phyloP scores from a whole-genome alignment of 2,329 filamentous ascomycete species.

The Stemphylium vesicarium region DNA sequence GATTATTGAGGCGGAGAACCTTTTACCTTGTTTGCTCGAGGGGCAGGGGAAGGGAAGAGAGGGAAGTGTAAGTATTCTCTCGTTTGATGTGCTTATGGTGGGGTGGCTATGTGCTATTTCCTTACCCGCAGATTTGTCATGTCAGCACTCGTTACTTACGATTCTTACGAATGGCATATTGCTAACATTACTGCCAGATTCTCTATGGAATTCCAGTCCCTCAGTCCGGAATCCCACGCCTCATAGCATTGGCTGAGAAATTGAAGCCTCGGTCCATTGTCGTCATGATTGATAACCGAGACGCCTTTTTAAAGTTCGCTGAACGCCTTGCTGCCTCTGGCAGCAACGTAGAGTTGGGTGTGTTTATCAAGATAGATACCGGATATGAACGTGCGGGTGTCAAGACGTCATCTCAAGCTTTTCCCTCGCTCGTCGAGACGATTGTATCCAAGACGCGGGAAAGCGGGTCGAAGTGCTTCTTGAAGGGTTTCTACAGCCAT shows the following conservation, averaged over 20 bases:
- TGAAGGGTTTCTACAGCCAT: slow-evolving; percentile 75
- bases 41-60: slow-evolving; percentile 61
- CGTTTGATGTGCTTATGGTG: not conserved
- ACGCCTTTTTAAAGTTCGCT: slow-evolving; percentile 54
- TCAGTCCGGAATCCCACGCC: slow-evolving; percentile 64
- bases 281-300: slow-evolving; percentile 72
- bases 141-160: not conserved
- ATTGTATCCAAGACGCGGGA: slow-evolving; percentile 46
- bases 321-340: slow-evolving; percentile 37
- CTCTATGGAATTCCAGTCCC: slow-evolving; percentile 76
- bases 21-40: slow-evolving; percentile 66
- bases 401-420: slow-evolving; percentile 55
- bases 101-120: not conserved
- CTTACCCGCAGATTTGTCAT: not conserved
- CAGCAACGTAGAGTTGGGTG: slow-evolving; percentile 49
- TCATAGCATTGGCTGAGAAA: slow-evolving; percentile 61
- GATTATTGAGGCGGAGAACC: slow-evolving; percentile 72
- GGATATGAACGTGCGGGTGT: slow-evolving; percentile 75
- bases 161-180: too few relatives aligned
- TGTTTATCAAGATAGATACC: slow-evolving; percentile 78
- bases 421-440: slow-evolving; percentile 57
- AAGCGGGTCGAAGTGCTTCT: slow-evolving; percentile 17
- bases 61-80: slow-evolving; percentile 62
- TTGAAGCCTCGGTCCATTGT: slow-evolving; percentile 63
- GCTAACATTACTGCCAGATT: slow-evolving; percentile 51